These are phyloP conservation scores for Beauveria asiatica DNA, from an alignment of 2,329 filamentous ascomycete genomes.

Conservation along the genomic window DNA sequence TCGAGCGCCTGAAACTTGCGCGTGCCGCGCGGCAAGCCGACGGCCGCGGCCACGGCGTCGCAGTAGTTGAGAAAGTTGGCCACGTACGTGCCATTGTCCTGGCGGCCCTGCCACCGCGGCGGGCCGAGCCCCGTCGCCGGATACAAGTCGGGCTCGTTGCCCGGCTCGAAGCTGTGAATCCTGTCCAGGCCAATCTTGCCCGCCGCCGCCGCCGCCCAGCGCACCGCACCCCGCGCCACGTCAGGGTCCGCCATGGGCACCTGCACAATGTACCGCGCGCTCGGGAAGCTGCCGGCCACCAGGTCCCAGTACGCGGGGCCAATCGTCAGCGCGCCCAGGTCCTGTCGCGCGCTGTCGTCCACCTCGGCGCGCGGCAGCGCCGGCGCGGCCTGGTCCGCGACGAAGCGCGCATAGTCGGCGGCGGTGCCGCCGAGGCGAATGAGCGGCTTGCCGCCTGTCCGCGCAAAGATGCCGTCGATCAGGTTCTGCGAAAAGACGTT, in stretches of 20 bases:
- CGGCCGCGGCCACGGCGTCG: constrained; percentile 20
- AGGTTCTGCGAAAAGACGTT: constrained; percentile 27
- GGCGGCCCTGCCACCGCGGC: constrained; percentile 25
- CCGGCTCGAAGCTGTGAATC: constrained; percentile 28
- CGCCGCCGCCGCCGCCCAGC: constrained; percentile 24
- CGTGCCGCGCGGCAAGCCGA: constrained; percentile 18
- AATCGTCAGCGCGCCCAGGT: constrained; percentile 26
- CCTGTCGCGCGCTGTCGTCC: constrained; percentile 26
- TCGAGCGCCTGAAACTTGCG: constrained; percentile 30
- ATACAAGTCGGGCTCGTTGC: constrained; percentile 29
- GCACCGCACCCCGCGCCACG: constrained; percentile 23
- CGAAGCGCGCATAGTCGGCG: constrained; percentile 27
- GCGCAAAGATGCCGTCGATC: constrained; percentile 24
- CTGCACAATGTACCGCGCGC: constrained; percentile 27
- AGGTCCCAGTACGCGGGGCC: constrained; percentile 27
- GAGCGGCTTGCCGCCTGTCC: constrained; percentile 25
- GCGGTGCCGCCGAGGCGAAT: constrained; percentile 29
- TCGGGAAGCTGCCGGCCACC: constrained; percentile 21
- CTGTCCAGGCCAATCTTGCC: constrained; percentile 21
- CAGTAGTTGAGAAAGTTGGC: constrained; percentile 27
- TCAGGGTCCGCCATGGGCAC: constrained; percentile 28
- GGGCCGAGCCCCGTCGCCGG: constrained; percentile 21
- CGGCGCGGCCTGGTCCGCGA: constrained; percentile 22
- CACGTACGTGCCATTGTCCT: constrained; percentile 27
- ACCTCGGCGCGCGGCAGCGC: constrained; percentile 25